Percentiles rank a stretch among this genome's conserved stretches.
phyloP scores from a whole-genome alignment of 371 early-diverging fungal species.

The Umbelopsis sp. region DNA sequence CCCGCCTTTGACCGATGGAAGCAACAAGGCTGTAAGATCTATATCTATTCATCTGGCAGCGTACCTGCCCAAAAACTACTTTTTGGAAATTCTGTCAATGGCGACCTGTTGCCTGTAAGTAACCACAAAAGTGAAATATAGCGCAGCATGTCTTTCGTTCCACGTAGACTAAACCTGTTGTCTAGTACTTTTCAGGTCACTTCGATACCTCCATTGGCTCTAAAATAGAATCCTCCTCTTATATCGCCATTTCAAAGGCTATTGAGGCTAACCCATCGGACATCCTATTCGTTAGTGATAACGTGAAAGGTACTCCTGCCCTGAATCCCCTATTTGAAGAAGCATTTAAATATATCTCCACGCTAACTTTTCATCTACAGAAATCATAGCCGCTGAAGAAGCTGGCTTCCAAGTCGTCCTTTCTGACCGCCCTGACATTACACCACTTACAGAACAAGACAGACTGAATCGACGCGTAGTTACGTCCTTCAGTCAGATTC shows the following conservation, averaged over 20 bases:
- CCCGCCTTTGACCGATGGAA: conserved; percentile 75
- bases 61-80: conserved; percentile 91
- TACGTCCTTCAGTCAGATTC: conserved; percentile 45
- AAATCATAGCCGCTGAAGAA: conserved; percentile 77
- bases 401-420: conserved; percentile 78
- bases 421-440: conserved; percentile 81
- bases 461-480: conserved; percentile 35
- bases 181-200: conserved; percentile 79
- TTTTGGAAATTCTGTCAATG: conserved; percentile 81
- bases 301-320: conserved; percentile 66
- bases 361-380: conserved; percentile 36
- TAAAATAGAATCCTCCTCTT: conserved; percentile 73
- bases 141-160: background rate
- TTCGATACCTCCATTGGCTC: conserved; percentile 88
- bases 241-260: conserved; percentile 71
- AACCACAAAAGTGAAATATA: background rate
- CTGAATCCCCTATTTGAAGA: background rate
- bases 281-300: conserved; percentile 89
- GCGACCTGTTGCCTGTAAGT: conserved; percentile 59
- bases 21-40: conserved; percentile 63
- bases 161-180: background rate
- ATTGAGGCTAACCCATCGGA: conserved; percentile 51
- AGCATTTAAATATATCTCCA: too few species aligned
- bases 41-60: conserved; percentile 95
- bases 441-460: conserved; percentile 48